These are phyloP conservation scores for Candida hungchunana DNA, from an alignment of 805 yeast genomes.

Conservation along the genomic window DNA sequence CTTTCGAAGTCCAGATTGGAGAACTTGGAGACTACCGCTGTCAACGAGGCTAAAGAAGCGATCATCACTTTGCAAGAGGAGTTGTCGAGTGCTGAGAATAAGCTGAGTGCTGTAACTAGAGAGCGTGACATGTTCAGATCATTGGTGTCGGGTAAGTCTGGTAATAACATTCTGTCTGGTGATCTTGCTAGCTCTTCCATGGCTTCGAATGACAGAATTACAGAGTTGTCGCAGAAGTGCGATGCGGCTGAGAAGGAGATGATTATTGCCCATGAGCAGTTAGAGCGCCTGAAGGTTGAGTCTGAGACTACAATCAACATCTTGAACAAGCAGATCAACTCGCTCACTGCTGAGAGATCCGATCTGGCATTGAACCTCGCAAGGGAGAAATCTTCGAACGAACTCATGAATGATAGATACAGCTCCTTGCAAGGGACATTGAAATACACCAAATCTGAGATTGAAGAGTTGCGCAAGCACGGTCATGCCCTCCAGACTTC, in stretches of 20 bases:
- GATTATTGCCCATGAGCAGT: slow-evolving; percentile 13
- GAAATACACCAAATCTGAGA: slow-evolving; percentile 41
- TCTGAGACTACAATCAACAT: slow-evolving; percentile 42
- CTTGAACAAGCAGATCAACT: slow-evolving; percentile 44
- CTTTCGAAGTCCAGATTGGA: slow-evolving; percentile 31
- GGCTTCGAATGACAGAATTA: slow-evolving; percentile 5
- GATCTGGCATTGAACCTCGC: slow-evolving; percentile 47
- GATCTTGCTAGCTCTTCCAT: slow-evolving; percentile 10
- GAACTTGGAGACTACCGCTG: slow-evolving; percentile 42
- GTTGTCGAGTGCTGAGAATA: slow-evolving; percentile 45
- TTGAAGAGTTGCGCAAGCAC: slow-evolving; percentile 38
- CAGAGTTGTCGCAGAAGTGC: slow-evolving; percentile 14
- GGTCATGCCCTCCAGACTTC: slow-evolving; percentile 38
- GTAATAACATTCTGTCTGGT: slow-evolving; percentile 17
- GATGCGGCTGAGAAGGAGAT: slow-evolving; percentile 17
- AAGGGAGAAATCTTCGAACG: slow-evolving; percentile 48
- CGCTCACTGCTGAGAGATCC: slow-evolving; percentile 38
- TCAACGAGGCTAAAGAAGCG: slow-evolving; percentile 66
- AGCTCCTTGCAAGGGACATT: slow-evolving; percentile 37
- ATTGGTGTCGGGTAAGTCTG: slow-evolving; percentile 21
- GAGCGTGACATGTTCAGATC: slow-evolving; percentile 68
- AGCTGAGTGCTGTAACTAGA: slow-evolving; percentile 48
- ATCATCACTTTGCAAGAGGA: slow-evolving; percentile 59
- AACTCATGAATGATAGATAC: slow-evolving; percentile 49
- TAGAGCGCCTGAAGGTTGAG: slow-evolving; percentile 30